Evolutionary conservation across 1,139 yeast species (phyloP), one percentile per base, ranked within the genome.

Genomic region (Geotrichum candidum): DNA sequence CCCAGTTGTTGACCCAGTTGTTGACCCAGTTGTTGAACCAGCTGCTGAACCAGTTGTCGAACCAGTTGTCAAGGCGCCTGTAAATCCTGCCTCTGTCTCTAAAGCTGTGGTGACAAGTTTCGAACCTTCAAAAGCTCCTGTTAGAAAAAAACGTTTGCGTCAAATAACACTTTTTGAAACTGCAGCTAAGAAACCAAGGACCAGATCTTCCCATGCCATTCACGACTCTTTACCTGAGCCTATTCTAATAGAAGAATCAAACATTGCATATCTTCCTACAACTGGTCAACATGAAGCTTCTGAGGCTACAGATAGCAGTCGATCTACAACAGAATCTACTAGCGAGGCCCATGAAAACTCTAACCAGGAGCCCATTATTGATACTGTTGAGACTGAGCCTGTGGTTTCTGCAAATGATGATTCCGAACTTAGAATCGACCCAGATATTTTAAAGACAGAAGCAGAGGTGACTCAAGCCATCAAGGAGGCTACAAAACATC

Each of bases 151-250:
- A 18, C 33, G 33, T 15, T 33, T 18, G 38, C 31, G 38, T 22
- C 54, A 51, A 29, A n/a, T 29, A 7, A 25, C 33, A 15, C 52
- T 50, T 13, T 27, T 50, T 50, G 29, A 50, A 25, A 11, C 31
- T 18, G 23, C 7, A 29, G 23, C 18, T 7, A 38, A 41, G 6
- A 38, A 45, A 48, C 53, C 38, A 33, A 31, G 33, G 13, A 55
- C 58, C 15, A 15, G 51, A 9, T 45, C 53, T 35, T 29, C 51
- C 29, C 15, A 45, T 22, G 13, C 76, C 62, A 75, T 72, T 27
- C 69, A 72, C 2, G 65, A 70, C 53, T n/a, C 48, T 41, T 41
- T 23, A 41, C 6, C 48, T n/a, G 48, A 41, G 9, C 7, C 4
- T 15, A 41, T n/a, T 4, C 3, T 41, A 41, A 15, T 41, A 13